These are phyloP conservation scores for Calonectria pseudoturangicola DNA, from an alignment of 2,329 filamentous ascomycete genomes.

Conservation along the genomic window DNA sequence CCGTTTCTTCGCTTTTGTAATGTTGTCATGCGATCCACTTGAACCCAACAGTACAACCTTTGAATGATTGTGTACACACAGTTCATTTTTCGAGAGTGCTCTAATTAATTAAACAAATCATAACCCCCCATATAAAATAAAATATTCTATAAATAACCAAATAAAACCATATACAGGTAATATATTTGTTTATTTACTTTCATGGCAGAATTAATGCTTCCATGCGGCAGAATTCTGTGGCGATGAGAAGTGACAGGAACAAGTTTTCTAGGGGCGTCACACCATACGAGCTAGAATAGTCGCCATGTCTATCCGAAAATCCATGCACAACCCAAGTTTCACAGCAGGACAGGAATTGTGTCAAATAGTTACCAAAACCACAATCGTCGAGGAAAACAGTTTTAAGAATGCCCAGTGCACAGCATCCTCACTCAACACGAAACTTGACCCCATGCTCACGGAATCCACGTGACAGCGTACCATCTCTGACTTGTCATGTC, in stretches of 20 bases:
- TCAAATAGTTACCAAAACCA: not conserved
- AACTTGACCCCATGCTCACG: not conserved
- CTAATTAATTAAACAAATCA: too few species aligned
- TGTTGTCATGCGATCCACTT: not conserved
- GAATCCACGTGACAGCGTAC: not conserved
- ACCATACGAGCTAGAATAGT: not conserved
- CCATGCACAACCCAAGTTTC: not conserved
- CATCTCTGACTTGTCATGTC: constrained; percentile 8
- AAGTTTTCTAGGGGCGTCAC: not conserved
- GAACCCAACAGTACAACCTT: too few species aligned
- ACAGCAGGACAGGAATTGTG: not conserved
- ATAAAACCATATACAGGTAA: too few species aligned
- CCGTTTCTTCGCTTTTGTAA: not conserved
- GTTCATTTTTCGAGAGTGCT: too few species aligned
- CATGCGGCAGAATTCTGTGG: too few species aligned
- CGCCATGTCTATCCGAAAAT: constrained; percentile 7
- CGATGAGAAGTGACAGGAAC: too few species aligned
- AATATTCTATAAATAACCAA: too few species aligned
- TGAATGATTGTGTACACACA: too few species aligned
- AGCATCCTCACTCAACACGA: not conserved
- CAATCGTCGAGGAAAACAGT: not conserved
- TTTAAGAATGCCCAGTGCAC: too few species aligned
- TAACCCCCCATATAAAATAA: too few species aligned
- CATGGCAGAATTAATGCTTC: too few species aligned
- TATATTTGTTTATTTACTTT: too few species aligned